Conservation (phyloP, 2,329 filamentous ascomycete genomes). For the Dactylonectria estremocensis region DNA sequence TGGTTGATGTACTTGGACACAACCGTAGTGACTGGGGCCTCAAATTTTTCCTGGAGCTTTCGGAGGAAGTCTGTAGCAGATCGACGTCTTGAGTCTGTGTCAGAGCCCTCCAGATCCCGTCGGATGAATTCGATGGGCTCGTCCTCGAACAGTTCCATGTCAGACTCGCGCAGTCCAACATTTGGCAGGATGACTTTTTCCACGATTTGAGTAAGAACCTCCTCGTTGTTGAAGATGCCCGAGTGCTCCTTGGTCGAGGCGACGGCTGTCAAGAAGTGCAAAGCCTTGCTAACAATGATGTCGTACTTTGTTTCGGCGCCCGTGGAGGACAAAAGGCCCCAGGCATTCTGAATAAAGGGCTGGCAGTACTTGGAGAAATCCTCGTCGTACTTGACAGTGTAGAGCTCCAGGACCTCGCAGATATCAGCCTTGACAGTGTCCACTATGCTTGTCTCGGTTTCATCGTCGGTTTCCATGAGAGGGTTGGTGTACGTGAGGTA, state of each 20-base stretch:
- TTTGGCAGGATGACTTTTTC: slow-evolving; percentile 98
- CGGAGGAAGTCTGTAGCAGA: slow-evolving; percentile 96
- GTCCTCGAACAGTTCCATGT: slow-evolving; percentile 96
- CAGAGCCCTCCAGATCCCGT: slow-evolving; percentile 93
- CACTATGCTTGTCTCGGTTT: slow-evolving; percentile 86
- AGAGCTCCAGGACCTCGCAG: slow-evolving; percentile 90
- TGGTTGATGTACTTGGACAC: slow-evolving; percentile 89
- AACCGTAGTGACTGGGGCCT: slow-evolving; percentile 86
- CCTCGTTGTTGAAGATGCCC: slow-evolving; percentile 86
- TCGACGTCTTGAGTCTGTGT: slow-evolving; percentile 91
- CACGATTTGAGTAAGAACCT: slow-evolving; percentile 86
- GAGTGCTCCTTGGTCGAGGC: slow-evolving; percentile 85
- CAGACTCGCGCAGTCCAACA: slow-evolving; percentile 90
- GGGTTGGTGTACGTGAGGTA: slow-evolving; percentile 92
- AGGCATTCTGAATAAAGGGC: slow-evolving; percentile 90
- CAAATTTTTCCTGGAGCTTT: slow-evolving; percentile 90
- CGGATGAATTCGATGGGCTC: slow-evolving; percentile 99
- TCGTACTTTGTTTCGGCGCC: slow-evolving; percentile 94
- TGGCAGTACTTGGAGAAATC: slow-evolving; percentile 86
- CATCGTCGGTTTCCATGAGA: slow-evolving; percentile 87
- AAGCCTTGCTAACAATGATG: slow-evolving; percentile 90
- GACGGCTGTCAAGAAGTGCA: slow-evolving; percentile 95
- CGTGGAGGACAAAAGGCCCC: slow-evolving; percentile 90
- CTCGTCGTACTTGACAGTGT: slow-evolving; percentile 95
- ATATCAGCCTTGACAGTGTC: slow-evolving; percentile 95